Base-by-base conservation (phyloP, 1,284 basidiomycete genomes). In the Apiotrichum sp. region DNA sequence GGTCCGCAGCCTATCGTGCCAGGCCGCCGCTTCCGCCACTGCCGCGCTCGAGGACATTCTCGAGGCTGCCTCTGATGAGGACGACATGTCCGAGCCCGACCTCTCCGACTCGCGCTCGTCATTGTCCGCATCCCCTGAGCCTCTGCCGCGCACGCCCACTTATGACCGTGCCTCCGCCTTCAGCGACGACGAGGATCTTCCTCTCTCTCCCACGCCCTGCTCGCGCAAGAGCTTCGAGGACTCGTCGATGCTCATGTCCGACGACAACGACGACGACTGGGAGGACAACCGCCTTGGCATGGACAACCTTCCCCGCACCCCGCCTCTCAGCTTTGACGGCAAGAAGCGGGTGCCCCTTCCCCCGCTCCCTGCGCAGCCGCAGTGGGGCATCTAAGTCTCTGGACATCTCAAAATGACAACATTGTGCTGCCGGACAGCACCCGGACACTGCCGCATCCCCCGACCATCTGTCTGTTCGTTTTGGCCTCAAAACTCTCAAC, bases 71-170 rank as follows among this genome's bases (percentile, higher is more conserved):
- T 59, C 56, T 43, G 56, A 57, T 42, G 41, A 33, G 10, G 55
- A 57, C 47, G 47, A 49, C 36, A 31, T 29, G 34, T 33, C 38
- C 3, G 59, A 57, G 53, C 56, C 60, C 33, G 60, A 61, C n/a
- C 56, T 58, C 22, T 51, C 43, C 6, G 56, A 58, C 54, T 52
- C 53, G 41, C 51, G 60, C 38, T 55, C 53, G 6, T 41, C n/a
- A 16, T 35, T 33, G 3, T 60, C 55, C 0, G 38, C 45, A 6
- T 61, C 59, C 8, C 59, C 59, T 32, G 59, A 61, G 56, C 58
- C 58, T 6, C 22, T 51, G 16, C 56, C 52, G 5, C 43, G 38
- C 33, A 61, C 59, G 7, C 59, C 59, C 7, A 53, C 44, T 7
- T 43, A 44, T 40, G 55, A 59, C 33, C 55, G 50, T 38, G 42